A percentile compares a stretch with the other conserved stretches of the same genome.
phyloP scores from a whole-genome alignment of 2,329 filamentous ascomycete species.

The Myriosclerotinia scirpicola region DNA sequence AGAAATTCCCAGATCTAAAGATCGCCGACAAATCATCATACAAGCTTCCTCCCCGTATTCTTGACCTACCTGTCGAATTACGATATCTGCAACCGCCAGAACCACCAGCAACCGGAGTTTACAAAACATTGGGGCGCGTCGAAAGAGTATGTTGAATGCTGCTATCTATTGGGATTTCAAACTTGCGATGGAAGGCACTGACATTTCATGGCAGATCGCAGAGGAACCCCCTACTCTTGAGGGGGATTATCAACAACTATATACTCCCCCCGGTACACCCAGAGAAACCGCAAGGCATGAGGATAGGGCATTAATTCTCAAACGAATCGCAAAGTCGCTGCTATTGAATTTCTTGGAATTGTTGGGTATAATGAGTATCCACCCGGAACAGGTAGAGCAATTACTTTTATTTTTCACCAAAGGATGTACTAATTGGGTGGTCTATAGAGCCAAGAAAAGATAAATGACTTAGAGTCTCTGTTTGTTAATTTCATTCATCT shows the following conservation, averaged over 20 bases:
- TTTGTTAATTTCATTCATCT: constrained; percentile 91
- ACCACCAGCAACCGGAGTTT: constrained; percentile 68
- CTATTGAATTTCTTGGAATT: constrained; percentile 89
- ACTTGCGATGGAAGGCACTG: neutral
- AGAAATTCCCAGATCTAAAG: constrained; percentile 28
- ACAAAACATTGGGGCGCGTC: constrained; percentile 70
- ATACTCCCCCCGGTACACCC: constrained; percentile 42
- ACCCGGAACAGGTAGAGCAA: constrained; percentile 55
- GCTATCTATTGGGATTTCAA: neutral
- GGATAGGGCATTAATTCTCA: constrained; percentile 67
- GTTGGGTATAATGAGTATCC: constrained; percentile 66
- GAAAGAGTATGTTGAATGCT: constrained; percentile 51
- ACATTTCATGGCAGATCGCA: constrained; percentile 46
- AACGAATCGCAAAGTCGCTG: constrained; percentile 78
- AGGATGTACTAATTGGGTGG: constrained; percentile 27
- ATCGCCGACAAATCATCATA: constrained; percentile 27
- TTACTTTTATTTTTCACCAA: neutral
- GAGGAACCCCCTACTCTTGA: constrained; percentile 67
- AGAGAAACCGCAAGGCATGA: constrained; percentile 52
- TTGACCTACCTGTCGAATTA: constrained; percentile 56
- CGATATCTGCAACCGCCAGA: constrained; percentile 77
- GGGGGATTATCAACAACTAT: constrained; percentile 71
- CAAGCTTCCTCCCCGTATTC: constrained; percentile 36
- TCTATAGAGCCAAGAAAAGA: constrained; percentile 63
- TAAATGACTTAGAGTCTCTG: constrained; percentile 75